Base-by-base conservation (phyloP, 1,284 basidiomycete genomes). In the Inonotus hispidus region DNA sequence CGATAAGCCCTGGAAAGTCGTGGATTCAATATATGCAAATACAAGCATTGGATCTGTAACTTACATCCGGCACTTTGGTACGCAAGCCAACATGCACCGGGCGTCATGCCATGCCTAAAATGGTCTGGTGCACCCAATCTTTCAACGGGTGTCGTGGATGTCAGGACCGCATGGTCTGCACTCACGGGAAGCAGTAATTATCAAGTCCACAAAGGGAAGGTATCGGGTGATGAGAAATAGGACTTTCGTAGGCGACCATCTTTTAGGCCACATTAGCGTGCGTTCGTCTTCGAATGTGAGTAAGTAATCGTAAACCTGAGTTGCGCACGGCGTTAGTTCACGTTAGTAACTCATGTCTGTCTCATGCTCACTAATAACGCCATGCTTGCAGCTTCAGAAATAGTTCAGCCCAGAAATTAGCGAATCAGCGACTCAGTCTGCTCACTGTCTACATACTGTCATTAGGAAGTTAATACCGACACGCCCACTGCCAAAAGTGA, bases 41-140 rank as follows among this genome's bases (percentile, higher is more conserved):
- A 29, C 4, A n/a, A 25, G 14, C n/a, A n/a, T 1, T 16, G 4
- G 10, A 27, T 19, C 7, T 6, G n/a, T 19, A 5, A 47, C 56
- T 47, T 49, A 49, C 56, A 58, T 49, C 56, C 56, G 11, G 56
- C 47, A 29, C 45, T 58, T 35, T 58, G 43, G 56, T 58, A 58
- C 23, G 56, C 43, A n/a, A 46, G 47, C 11, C 14, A 19, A 19
- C 56, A 58, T 8, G 25, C 56, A 16, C 21, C 45, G n/a, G 43
- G 43, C 19, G 56, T 58, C 45, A 49, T 35, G 8, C 35, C 19
- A 16, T 25, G 23, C 19, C 45, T 47, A 29, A 58, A 58, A 14
- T 58, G 56, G 29, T 50, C 56, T 58, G 14, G 14, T n/a, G 27
- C 7, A 3, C 14, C 32, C 8, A 8, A 54, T 19, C 13, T n/a